These are phyloP conservation scores for Apophysomyces trapeziformis DNA, from an alignment of 371 early-diverging fungal species.

Conservation along the genomic window DNA sequence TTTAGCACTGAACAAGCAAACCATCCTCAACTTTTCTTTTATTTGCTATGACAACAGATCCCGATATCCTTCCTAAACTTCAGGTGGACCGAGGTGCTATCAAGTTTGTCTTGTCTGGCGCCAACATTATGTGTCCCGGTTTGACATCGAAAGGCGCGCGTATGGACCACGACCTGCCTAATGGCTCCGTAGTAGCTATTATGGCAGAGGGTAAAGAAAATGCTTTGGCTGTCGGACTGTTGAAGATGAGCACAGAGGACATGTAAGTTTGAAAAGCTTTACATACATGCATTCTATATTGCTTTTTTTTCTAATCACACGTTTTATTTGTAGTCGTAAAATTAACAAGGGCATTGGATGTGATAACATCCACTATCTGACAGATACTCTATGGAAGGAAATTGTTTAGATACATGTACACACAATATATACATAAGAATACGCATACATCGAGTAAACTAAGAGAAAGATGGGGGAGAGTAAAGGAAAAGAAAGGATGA, in stretches of 20 bases:
- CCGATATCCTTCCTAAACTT: conserved; percentile 87
- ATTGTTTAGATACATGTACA: conserved; percentile 25
- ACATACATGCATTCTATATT: background rate
- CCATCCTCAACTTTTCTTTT: background rate
- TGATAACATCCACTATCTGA: conserved; percentile 86
- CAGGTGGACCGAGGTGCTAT: conserved; percentile 98
- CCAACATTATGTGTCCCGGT: conserved; percentile 99
- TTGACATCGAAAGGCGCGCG: conserved; percentile 92
- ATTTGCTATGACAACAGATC: conserved; percentile 60
- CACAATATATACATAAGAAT: background rate
- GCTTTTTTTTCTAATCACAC: conserved; percentile 6
- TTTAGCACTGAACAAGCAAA: background rate
- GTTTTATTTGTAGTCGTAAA: conserved; percentile 54
- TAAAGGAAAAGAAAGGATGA: background rate
- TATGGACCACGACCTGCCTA: conserved; percentile 78
- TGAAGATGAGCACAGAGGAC: conserved; percentile 89
- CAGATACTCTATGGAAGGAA: conserved; percentile 89
- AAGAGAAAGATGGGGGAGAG: background rate
- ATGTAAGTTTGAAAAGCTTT: conserved; percentile 64
- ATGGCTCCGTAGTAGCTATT: conserved; percentile 84
- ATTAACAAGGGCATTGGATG: conserved; percentile 94
- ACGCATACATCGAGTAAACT: background rate
- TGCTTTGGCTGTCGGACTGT: conserved; percentile 88
- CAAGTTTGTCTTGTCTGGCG: conserved; percentile 95
- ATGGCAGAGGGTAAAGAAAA: conserved; percentile 97